Conservation (phyloP, 352 stramenopile species). For the Paralagenidium karlingii region DNA sequence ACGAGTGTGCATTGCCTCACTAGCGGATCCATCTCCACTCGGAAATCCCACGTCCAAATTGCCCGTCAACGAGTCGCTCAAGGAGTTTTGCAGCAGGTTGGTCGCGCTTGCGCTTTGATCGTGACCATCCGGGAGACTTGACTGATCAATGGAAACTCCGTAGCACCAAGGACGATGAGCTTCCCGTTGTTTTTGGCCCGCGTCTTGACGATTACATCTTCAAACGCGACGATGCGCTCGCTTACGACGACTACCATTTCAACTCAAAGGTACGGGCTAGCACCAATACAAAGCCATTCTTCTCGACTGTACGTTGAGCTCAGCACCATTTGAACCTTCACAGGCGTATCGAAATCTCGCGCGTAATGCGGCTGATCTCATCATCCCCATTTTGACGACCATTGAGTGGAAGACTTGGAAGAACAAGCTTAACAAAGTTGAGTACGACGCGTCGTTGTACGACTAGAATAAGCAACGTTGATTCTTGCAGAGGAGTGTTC, state of each 20-base stretch:
- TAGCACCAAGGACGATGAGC: conserved; percentile 52
- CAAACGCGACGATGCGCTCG: conserved; percentile 33
- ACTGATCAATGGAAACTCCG: no score
- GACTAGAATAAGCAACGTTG: no score
- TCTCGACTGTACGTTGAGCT: no score
- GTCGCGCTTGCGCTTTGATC: conserved; percentile 1
- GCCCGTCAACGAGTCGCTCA: conserved; percentile 45
- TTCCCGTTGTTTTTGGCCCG: conserved; percentile 49
- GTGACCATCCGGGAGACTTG: no score
- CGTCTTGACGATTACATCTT: conserved; percentile 68
- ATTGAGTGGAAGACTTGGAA: conserved; percentile 81
- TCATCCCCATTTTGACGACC: conserved; percentile 71
- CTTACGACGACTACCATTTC: conserved; percentile 69
- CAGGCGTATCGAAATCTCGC: conserved; percentile 71
- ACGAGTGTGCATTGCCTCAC: conserved; percentile 54
- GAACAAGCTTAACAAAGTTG: conserved; percentile 51
- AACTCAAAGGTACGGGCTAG: conserved; percentile 50
- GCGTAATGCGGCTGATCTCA: conserved; percentile 57
- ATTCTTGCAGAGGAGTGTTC: no score
- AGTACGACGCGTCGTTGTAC: conserved; percentile 71
- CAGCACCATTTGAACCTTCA: no score
- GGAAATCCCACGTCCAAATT: conserved; percentile 15
- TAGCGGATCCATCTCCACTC: conserved; percentile 28
- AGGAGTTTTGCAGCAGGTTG: conserved; percentile 70
- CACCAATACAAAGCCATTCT: background rate